A percentile compares a stretch with the other conserved stretches of the same genome.
Evolutionary conservation across 106 monocot genomes (phyloP).

Genomic region (Dioscorea zingiberensis): DNA sequence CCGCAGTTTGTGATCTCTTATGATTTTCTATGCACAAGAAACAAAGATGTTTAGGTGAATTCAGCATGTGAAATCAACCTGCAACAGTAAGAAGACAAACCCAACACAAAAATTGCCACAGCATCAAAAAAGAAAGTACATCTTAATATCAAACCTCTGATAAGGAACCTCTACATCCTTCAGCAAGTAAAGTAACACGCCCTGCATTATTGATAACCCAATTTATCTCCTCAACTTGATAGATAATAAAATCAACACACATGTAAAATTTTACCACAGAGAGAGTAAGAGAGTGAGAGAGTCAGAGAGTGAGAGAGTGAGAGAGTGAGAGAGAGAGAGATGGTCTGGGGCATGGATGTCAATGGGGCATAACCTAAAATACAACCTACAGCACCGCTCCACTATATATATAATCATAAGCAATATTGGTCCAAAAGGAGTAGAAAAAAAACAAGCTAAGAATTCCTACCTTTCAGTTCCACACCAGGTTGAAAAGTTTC

Average conservation of each 20-base stretch:
- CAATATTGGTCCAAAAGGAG: no score
- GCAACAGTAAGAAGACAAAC: background rate
- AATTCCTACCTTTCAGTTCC: slow-evolving; percentile 69
- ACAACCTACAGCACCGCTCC: no score
- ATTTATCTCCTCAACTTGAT: no score
- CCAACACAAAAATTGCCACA: background rate
- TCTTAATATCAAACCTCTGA: slow-evolving; percentile 70
- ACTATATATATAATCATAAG: no score
- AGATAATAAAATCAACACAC: no score
- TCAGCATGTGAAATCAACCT: slow-evolving; percentile 1
- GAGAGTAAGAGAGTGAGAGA: no score
- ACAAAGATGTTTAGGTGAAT: slow-evolving; percentile 3
- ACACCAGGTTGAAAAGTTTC: slow-evolving; percentile 96
- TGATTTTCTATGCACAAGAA: slow-evolving; percentile 67
- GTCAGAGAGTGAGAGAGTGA: no score
- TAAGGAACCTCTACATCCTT: slow-evolving; percentile 98
- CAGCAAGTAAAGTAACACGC: slow-evolving; percentile 83
- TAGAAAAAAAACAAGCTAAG: background rate
- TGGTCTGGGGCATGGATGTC: no score
- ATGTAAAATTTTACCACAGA: no score
- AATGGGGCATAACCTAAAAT: no score
- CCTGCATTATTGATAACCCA: slow-evolving; percentile 46
- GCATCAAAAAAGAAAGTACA: slow-evolving; percentile 6
- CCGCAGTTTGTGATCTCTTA: slow-evolving; percentile 61
- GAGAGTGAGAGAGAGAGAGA: no score